Evolutionary conservation across 2,329 filamentous ascomycete genomes (phyloP).

Genomic region (Dichotomopilus funicola): DNA sequence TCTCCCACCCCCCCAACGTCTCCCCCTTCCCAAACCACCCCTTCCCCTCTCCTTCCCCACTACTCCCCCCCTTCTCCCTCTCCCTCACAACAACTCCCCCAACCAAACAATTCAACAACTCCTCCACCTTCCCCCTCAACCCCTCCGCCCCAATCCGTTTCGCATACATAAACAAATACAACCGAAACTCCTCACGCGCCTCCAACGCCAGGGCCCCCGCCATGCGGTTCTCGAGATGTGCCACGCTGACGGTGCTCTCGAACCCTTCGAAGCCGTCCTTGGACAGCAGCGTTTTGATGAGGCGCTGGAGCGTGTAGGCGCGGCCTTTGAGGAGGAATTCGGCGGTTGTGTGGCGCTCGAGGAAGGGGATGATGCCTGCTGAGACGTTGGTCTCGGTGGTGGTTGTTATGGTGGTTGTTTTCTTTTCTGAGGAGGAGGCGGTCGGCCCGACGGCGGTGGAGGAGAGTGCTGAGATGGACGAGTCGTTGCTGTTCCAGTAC

Average conservation of each 20-base stretch:
- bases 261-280: slow-evolving; percentile 89
- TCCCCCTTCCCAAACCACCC: slow-evolving; percentile 63
- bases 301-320: slow-evolving; percentile 81
- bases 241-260: slow-evolving; percentile 85
- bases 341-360: slow-evolving; percentile 91
- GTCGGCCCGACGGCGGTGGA: slow-evolving; percentile 60
- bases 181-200: slow-evolving; percentile 83
- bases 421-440: slow-evolving; percentile 36
- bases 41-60: slow-evolving; percentile 33
- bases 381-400: slow-evolving; percentile 53
- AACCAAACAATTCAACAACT: slow-evolving; percentile 74
- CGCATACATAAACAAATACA: slow-evolving; percentile 97
- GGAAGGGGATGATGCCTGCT: slow-evolving; percentile 83
- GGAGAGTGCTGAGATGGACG: slow-evolving; percentile 74
- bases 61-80: slow-evolving; percentile 32
- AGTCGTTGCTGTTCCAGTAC: slow-evolving; percentile 98
- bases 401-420: slow-evolving; percentile 20
- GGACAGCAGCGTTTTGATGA: slow-evolving; percentile 82
- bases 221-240: slow-evolving; percentile 89
- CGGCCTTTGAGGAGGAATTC: slow-evolving; percentile 88
- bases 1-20: slow-evolving; percentile 83
- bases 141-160: slow-evolving; percentile 92
- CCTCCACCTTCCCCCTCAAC: slow-evolving; percentile 80
- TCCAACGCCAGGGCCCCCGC: slow-evolving; percentile 80
- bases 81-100: slow-evolving; percentile 63